Evolutionary conservation across 2,329 filamentous ascomycete species (phyloP), one percentile per base, ranked within the genome.

Genomic region (Macrophomina pseudophaseolina): DNA sequence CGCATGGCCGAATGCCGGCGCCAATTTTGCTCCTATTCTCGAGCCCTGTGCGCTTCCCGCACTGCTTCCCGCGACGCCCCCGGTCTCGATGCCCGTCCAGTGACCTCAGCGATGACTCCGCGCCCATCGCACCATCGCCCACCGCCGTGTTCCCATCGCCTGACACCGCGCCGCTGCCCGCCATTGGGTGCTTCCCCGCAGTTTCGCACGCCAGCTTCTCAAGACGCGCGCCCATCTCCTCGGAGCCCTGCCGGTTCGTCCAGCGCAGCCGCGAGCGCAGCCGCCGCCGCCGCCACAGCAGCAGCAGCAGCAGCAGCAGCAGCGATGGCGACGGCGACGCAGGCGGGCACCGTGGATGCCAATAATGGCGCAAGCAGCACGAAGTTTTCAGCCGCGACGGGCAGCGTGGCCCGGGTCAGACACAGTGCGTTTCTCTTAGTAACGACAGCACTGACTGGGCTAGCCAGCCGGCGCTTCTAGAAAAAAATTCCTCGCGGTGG

Each of bases 11-110:
- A 62, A 62, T 11, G 58, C 58, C 58, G 58, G 58, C 58, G 58
- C 58, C 49, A 62, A 62, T 62, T 62, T 62, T 49, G 58, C 58
- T 62, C 42, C 58, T 49, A 49, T 49, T 59, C 30, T 9, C 32
- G 42, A 62, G 58, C 58, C 58, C 58, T 62, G 58, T 49, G 58
- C 44, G 44, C 58, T 62, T 62, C 58, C 58, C 58, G 58, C 58
- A 32, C 58, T 62, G 58, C 58, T 38, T 62, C 58, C 42, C 58
- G 58, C 58, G 4, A 4, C 58, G 58, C 58, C 58, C 58, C 58
- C 58, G 58, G 56, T 40, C 28, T 16, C 30, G 49, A 12, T 53
- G 49, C 49, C 49, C 49, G 46, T 5, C 49, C 18, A 51, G 49
- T 30, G 49, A 53, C 30, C 30, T 16, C 56, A 60, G 56, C 44